These are phyloP conservation scores for Nannochloropsis salina DNA, from an alignment of 108 stramenopile genomes.

Conservation along the genomic window DNA sequence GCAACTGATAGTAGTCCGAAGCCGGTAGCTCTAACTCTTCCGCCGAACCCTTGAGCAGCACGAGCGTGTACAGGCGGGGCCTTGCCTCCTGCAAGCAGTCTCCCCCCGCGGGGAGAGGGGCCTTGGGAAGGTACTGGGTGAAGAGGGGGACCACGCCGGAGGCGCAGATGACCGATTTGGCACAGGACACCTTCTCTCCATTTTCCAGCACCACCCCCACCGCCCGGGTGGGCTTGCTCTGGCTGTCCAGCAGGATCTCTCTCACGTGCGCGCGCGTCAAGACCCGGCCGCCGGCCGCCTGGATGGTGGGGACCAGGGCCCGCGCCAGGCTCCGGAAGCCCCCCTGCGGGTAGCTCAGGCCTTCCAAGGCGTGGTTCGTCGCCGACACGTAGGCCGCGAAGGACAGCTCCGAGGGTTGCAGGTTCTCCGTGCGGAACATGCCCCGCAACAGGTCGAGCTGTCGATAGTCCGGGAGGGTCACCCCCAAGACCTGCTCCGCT, in stretches of 20 bases:
- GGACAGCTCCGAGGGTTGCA: neutral
- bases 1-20: constrained; percentile 2
- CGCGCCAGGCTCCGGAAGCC: constrained; percentile 24
- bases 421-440: neutral
- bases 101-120: neutral
- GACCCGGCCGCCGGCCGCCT: constrained; percentile 33
- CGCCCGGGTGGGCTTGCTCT: neutral
- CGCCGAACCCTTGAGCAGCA: constrained; percentile 5
- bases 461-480: neutral
- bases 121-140: neutral
- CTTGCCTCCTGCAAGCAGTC: neutral
- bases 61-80: neutral
- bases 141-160: neutral
- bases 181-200: neutral
- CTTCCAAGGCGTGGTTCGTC: neutral
- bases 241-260: constrained; percentile 3
- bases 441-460: neutral
- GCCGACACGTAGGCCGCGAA: constrained; percentile 8
- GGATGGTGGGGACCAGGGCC: constrained; percentile 29
- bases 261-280: constrained; percentile 25
- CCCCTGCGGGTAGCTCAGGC: neutral
- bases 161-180: neutral
- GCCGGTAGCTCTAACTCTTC: constrained; percentile 1
- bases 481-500: neutral
- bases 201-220: neutral